Conservation (phyloP, 768 basidiomycete species). For the Melanogaster broomeanus region DNA sequence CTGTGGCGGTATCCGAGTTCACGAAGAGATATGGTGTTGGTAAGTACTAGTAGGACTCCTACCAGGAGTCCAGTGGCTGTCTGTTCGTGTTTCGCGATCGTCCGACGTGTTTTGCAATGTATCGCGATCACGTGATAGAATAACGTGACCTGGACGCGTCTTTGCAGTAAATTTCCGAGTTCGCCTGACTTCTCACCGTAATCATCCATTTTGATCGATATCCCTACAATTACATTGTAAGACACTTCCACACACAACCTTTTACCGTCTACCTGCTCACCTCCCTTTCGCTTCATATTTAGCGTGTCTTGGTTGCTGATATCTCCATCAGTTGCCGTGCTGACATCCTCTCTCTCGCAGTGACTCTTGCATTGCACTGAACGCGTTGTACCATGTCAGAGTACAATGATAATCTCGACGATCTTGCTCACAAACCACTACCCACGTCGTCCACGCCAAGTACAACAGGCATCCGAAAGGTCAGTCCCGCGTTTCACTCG, state of each 20-base stretch:
- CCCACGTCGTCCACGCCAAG: not conserved
- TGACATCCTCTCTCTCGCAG: not conserved
- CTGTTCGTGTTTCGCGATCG: not conserved
- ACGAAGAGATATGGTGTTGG: too few species aligned
- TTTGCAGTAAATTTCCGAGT: not conserved
- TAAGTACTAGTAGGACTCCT: too few species aligned
- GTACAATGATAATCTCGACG: slow-evolving; percentile 40
- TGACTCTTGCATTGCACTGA: not conserved
- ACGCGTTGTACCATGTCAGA: not conserved
- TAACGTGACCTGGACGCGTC: slow-evolving; percentile 1
- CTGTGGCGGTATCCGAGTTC: not conserved
- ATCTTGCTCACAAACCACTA: not conserved
- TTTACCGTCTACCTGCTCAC: not conserved
- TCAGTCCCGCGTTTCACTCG: not conserved
- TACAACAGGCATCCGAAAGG: not conserved
- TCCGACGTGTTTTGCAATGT: too few species aligned
- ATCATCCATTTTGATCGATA: not conserved
- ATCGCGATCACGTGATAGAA: slow-evolving; percentile 31
- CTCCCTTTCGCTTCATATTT: too few species aligned
- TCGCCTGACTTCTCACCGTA: too few species aligned
- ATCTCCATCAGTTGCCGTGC: not conserved
- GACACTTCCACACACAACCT: not conserved
- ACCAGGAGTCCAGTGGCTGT: too few species aligned
- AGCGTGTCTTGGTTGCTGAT: not conserved
- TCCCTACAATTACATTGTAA: not conserved